phyloP scores from a whole-genome alignment of 345 rosid species.

The Hypericum perforatum region DNA sequence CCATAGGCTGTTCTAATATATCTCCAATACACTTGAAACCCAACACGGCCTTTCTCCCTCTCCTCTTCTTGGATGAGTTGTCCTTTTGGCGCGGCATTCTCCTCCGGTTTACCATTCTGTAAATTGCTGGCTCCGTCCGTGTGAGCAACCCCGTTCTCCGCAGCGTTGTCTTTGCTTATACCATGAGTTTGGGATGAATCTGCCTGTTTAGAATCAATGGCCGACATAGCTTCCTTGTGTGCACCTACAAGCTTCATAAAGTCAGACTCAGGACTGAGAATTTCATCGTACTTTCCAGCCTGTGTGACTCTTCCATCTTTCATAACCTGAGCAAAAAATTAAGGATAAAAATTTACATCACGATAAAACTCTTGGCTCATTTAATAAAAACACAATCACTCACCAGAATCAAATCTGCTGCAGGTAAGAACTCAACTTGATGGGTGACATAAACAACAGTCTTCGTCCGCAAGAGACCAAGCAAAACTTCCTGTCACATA shows the following conservation, averaged over 20 bases:
- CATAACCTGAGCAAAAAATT: slow-evolving; percentile 42
- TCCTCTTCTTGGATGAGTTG: slow-evolving; percentile 77
- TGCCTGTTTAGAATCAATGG: slow-evolving; percentile 34
- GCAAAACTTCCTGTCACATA: slow-evolving; percentile 39
- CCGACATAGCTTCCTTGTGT: slow-evolving; percentile 50
- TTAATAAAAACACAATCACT: slow-evolving; percentile 13
- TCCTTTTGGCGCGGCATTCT: slow-evolving; percentile 30
- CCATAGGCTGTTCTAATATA: slow-evolving; percentile 57
- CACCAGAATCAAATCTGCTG: slow-evolving; percentile 60
- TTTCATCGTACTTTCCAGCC: slow-evolving; percentile 63
- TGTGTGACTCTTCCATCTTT: slow-evolving; percentile 68
- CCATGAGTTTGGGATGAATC: slow-evolving; percentile 16
- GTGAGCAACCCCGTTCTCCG: slow-evolving; percentile 23
- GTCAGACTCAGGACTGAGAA: slow-evolving; percentile 53
- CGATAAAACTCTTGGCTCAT: background rate
- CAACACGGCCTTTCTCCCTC: slow-evolving; percentile 70
- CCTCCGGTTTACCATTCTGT: slow-evolving; percentile 29
- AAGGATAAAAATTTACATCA: background rate
- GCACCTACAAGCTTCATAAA: slow-evolving; percentile 76
- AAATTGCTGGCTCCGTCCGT: slow-evolving; percentile 22
- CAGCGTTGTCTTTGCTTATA: slow-evolving; percentile 10
- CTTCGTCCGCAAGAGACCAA: slow-evolving; percentile 37
- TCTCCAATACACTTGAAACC: slow-evolving; percentile 52
- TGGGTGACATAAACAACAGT: slow-evolving; percentile 61
- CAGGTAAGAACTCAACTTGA: slow-evolving; percentile 53